These are phyloP conservation scores for Suillus americanus DNA, from an alignment of 768 basidiomycete species.

Conservation along the genomic window DNA sequence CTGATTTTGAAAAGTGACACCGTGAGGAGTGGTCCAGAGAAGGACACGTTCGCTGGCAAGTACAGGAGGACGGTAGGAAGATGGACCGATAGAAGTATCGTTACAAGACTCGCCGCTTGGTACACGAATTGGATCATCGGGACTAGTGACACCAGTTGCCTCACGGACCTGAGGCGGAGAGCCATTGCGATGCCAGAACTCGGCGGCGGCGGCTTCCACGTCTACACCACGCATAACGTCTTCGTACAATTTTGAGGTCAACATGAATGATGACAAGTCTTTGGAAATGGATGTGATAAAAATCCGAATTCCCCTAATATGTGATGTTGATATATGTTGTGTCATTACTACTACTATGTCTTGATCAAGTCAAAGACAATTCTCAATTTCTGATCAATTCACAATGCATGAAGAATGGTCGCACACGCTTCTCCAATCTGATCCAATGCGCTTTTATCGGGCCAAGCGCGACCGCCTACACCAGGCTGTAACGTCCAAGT, in stretches of 20 bases:
- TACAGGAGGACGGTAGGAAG: conserved; percentile 13
- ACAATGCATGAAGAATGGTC: conserved; percentile 38
- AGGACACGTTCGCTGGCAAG: conserved; percentile 13
- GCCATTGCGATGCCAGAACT: not conserved
- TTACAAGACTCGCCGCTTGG: not conserved
- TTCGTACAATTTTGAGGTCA: not conserved
- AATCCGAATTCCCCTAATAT: not conserved
- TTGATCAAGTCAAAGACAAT: not conserved
- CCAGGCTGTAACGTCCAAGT: conserved; percentile 73
- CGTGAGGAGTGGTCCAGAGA: conserved; percentile 20
- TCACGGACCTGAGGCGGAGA: not conserved
- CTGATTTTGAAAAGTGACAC: conserved; percentile 10
- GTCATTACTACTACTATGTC: not conserved
- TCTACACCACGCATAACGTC: not conserved
- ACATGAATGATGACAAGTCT: not conserved
- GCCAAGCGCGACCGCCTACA: conserved; percentile 71
- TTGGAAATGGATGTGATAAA: not conserved
- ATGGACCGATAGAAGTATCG: not conserved
- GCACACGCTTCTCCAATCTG: conserved; percentile 39
- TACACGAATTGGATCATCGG: not conserved
- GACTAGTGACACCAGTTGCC: not conserved
- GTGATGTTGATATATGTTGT: not conserved
- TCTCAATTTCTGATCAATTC: not conserved
- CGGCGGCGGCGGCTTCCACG: not conserved
- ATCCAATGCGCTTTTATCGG: conserved; percentile 87